Percentiles rank a stretch among this genome's conserved stretches.
These are phyloP conservation scores for Kluyveromyces siamensis DNA, from an alignment of 805 yeast genomes.

Conservation along the genomic window DNA sequence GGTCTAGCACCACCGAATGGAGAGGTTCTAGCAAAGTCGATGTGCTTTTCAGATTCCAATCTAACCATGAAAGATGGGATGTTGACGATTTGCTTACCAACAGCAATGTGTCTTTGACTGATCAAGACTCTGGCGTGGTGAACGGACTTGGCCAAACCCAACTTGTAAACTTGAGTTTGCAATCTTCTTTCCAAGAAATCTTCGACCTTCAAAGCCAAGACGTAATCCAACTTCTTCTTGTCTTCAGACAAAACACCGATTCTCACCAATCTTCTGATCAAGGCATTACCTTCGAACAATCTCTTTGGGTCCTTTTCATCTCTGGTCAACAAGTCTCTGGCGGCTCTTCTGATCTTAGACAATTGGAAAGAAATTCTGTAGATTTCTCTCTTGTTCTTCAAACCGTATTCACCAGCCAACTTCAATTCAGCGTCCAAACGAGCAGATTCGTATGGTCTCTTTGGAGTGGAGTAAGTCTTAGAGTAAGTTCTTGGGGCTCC, in stretches of 20 bases:
- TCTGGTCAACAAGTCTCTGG: conserved; percentile 99
- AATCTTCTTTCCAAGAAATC: conserved; percentile 99
- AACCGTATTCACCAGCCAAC: conserved; percentile 99
- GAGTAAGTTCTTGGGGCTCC: conserved; percentile 99
- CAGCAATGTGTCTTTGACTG: conserved; percentile 98
- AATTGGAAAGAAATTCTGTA: conserved; percentile 99
- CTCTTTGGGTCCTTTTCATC: conserved; percentile 99
- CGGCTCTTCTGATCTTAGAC: conserved; percentile 99
- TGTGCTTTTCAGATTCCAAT: conserved; percentile 99
- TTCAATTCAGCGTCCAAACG: conserved; percentile 99
- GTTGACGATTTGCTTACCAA: conserved; percentile 98
- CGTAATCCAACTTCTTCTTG: conserved; percentile 99
- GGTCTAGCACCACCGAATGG: conserved; percentile 99
- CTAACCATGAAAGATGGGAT: conserved; percentile 99
- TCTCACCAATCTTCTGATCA: conserved; percentile 98
- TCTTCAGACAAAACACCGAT: conserved; percentile 98
- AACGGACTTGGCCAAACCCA: conserved; percentile 97
- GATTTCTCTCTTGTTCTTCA: conserved; percentile 99
- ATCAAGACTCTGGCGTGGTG: conserved; percentile 99
- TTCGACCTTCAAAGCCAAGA: conserved; percentile 94
- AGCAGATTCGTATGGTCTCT: conserved; percentile 98
- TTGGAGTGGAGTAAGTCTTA: conserved; percentile 99
- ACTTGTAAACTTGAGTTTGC: conserved; percentile 99
- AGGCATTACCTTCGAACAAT: conserved; percentile 99
- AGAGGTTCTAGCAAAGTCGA: conserved; percentile 97